Percentiles rank a stretch among this genome's conserved stretches.
Conservation (phyloP, 116 monocot genomes). For the Zostera marina region DNA sequence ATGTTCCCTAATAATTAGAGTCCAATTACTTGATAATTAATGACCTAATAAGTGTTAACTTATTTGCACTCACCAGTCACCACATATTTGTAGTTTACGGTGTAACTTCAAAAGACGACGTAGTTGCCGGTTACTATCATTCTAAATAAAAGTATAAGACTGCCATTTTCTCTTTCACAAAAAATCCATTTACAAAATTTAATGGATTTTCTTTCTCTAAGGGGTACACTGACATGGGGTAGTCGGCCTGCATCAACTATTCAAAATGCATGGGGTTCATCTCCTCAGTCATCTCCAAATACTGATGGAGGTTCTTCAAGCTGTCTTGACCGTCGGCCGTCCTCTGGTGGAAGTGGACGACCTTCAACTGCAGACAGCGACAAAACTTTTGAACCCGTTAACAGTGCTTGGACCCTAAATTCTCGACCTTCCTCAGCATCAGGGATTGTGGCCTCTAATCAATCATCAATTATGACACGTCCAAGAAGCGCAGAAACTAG, state of each 20-base stretch:
- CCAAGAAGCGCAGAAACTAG: slow-evolving; percentile 95
- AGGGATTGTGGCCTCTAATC: slow-evolving; percentile 39
- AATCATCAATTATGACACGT: slow-evolving; percentile 25
- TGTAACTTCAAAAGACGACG: too few species aligned
- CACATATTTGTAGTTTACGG: too few species aligned
- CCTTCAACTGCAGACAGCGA: slow-evolving; percentile 84
- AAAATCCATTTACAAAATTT: background rate
- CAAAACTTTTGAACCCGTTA: slow-evolving; percentile 31
- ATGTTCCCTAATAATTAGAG: too few species aligned
- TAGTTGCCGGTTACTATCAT: too few species aligned
- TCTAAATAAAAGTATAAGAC: background rate
- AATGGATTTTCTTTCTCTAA: slow-evolving; percentile 13
- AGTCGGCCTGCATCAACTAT: slow-evolving; percentile 27
- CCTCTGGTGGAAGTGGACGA: slow-evolving; percentile 60
- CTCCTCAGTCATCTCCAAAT: slow-evolving; percentile 39
- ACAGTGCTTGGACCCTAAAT: slow-evolving; percentile 51
- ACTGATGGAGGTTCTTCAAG: slow-evolving; percentile 52
- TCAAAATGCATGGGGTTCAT: slow-evolving; percentile 75
- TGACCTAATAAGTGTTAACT: too few species aligned
- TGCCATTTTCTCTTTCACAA: background rate
- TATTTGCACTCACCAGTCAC: too few species aligned
- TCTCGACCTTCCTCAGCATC: slow-evolving; percentile 86
- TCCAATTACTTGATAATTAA: too few species aligned
- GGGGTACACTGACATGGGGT: slow-evolving; percentile 95
- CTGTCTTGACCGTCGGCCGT: slow-evolving; percentile 39